Evolutionary conservation across 164 flowering plant species (phyloP), one percentile per base, ranked within the genome.

Genomic region (Tetrastigma voinierianum): DNA sequence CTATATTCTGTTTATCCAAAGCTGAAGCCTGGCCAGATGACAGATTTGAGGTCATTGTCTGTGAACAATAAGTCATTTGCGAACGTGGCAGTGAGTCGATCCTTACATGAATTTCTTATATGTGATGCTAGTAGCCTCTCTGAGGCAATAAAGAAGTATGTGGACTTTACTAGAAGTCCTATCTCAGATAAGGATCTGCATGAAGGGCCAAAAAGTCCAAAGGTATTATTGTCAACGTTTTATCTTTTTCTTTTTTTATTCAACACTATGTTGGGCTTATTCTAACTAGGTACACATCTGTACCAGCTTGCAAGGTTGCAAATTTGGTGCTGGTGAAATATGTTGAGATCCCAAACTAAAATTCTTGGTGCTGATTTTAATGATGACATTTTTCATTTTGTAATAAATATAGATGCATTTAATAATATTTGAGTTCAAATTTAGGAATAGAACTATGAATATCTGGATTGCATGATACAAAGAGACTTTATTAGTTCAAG

Each of bases 21-120:
- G 10, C 66, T 93, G 75, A 96, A 85, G 78, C 99, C 99, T 45
- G 99, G 99, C 18, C 90, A 90, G 19, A 69, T 96, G 77, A 92
- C 99, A 4, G 99, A 96, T 85, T 76, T 93, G 78, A 81, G 98
- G 75, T 89, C 98, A 19, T 62, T 66, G 14, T 77, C 54, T 65
- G 97, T 91, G 70, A 93, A 78, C 67, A 96, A 96, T 77, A 78
- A 72, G 64, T 83, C 90, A 15, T 90, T 96, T 78, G 98, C 98
- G 19, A 76, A 66, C 65, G 80, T 90, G 65, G 93, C 98, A 19
- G 84, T 87, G 13, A 62, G 72, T 46, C 80, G 61, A 23, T 85
- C 85, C 55, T 88, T 96, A 57, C 76, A 93, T 66, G 82, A 78
- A 25, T 84, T 76, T 77, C 81, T 96, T 52, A 74, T 96, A 17